Evolutionary conservation across 1,139 yeast species (phyloP).

Genomic region (Pichia sp.): DNA sequence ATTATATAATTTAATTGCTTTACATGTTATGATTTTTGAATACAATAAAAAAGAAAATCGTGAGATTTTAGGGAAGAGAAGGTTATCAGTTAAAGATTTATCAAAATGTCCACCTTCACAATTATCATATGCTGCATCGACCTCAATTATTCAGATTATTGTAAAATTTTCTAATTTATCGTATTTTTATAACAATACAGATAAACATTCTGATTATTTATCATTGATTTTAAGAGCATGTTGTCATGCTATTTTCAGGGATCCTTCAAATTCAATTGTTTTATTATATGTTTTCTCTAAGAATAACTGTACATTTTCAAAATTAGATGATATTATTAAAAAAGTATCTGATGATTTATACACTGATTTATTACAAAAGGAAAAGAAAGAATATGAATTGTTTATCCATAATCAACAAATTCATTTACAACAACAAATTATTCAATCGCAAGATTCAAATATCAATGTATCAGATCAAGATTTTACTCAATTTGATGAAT

Average conservation of each 20-base stretch:
- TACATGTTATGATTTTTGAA: constrained; percentile 27
- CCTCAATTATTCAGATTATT: constrained; percentile 50
- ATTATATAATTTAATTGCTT: constrained; percentile 53
- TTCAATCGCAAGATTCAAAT: background rate
- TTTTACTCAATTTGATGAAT: background rate
- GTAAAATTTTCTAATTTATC: constrained; percentile 37
- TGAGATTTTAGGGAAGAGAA: constrained; percentile 20
- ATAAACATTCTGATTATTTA: constrained; percentile 51
- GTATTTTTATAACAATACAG: constrained; percentile 33
- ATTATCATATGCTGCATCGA: constrained; percentile 55
- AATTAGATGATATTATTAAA: constrained; percentile 17
- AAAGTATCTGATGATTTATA: constrained; percentile 19
- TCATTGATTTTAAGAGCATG: constrained; percentile 53
- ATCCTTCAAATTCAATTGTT: constrained; percentile 48
- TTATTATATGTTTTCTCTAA: constrained; percentile 48
- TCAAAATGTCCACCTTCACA: constrained; percentile 35
- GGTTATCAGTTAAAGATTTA: constrained; percentile 20
- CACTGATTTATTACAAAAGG: constrained; percentile 8
- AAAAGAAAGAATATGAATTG: constrained; percentile 11
- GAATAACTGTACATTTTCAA: constrained; percentile 27
- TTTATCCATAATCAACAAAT: constrained; percentile 1
- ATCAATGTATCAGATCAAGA: background rate
- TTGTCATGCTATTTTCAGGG: constrained; percentile 43
- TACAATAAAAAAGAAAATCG: constrained; percentile 5
- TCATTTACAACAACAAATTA: constrained; percentile 4